Evolutionary conservation across 2,329 filamentous ascomycete genomes (phyloP).

Genomic region (Capronia americana): DNA sequence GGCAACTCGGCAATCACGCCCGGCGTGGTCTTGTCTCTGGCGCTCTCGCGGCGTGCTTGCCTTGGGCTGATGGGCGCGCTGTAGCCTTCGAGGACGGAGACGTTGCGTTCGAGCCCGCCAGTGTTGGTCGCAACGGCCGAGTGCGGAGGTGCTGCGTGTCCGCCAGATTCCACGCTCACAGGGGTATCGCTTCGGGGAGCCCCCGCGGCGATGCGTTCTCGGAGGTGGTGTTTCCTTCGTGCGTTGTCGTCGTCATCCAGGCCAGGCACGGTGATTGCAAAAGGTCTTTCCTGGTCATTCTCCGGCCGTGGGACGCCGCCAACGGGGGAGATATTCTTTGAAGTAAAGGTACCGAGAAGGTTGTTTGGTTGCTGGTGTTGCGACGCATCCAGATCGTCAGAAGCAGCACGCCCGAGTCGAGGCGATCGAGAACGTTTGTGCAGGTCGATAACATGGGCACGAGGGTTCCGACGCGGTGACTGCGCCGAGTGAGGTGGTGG

Average conservation of each 20-base stretch:
- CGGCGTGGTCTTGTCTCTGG: slow-evolving; percentile 42
- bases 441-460: slow-evolving; percentile 44
- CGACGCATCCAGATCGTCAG: slow-evolving; percentile 37
- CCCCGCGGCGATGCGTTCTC: slow-evolving; percentile 11
- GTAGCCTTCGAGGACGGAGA: slow-evolving; percentile 20
- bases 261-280: slow-evolving; percentile 46
- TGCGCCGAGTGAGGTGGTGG: neutral
- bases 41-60: slow-evolving; percentile 26
- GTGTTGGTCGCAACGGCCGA: neutral
- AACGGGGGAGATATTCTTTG: slow-evolving; percentile 40
- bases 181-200: slow-evolving; percentile 23
- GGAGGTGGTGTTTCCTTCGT: slow-evolving; percentile 6
- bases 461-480: slow-evolving; percentile 1
- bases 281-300: slow-evolving; percentile 48
- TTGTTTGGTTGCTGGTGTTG: slow-evolving; percentile 23
- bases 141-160: slow-evolving; percentile 1
- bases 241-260: slow-evolving; percentile 26
- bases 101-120: slow-evolving; percentile 16
- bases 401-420: slow-evolving; percentile 40
- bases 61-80: neutral
- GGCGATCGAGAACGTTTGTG: slow-evolving; percentile 49
- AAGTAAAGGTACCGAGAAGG: slow-evolving; percentile 45
- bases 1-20: slow-evolving; percentile 36
- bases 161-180: slow-evolving; percentile 22
- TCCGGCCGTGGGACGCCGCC: slow-evolving; percentile 43